These are phyloP conservation scores for Leishmania gerbilli DNA, from an alignment of 208 protist genomes.

Conservation along the genomic window DNA sequence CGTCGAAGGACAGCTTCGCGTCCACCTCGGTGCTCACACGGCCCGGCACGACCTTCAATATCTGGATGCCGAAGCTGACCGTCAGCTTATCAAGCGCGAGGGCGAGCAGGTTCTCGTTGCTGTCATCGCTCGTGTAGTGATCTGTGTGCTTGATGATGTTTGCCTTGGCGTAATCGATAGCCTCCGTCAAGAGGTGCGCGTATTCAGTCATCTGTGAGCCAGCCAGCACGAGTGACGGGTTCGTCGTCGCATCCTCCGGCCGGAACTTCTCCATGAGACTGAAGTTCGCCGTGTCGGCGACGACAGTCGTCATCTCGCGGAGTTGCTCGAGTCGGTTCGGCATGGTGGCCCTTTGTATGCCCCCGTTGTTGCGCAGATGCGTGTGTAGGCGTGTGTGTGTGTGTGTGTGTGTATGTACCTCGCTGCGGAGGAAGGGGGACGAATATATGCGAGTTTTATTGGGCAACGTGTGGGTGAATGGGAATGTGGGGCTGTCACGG, in stretches of 20 bases:
- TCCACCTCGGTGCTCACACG: slow-evolving; percentile 98
- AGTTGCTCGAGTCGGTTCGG: slow-evolving; percentile 71
- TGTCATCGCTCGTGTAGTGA: slow-evolving; percentile 37
- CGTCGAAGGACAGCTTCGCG: slow-evolving; percentile 97
- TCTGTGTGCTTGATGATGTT: slow-evolving; percentile 52
- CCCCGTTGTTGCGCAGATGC: no score
- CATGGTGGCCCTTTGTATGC: slow-evolving; percentile 28
- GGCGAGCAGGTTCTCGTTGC: slow-evolving; percentile 59
- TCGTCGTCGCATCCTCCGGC: slow-evolving; percentile 97
- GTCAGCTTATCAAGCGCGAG: slow-evolving; percentile 90
- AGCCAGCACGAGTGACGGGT: slow-evolving; percentile 95
- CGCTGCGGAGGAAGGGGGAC: not conserved
- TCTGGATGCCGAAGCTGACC: slow-evolving; percentile 97
- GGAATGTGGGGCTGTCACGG: not conserved
- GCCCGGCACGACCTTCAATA: slow-evolving; percentile 97
- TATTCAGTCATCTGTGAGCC: slow-evolving; percentile 93
- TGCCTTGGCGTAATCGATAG: slow-evolving; percentile 91
- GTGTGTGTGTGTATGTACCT: not conserved
- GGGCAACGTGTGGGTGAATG: not conserved
- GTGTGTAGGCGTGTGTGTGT: not conserved
- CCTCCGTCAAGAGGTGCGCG: slow-evolving; percentile 80
- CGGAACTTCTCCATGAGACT: slow-evolving; percentile 91
- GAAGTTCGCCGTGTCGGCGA: slow-evolving; percentile 98
- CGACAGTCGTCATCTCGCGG: slow-evolving; percentile 79
- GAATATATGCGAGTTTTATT: not conserved